phyloP scores from a whole-genome alignment of 2,329 filamentous ascomycete genomes.

The Colletotrichum limetticola region DNA sequence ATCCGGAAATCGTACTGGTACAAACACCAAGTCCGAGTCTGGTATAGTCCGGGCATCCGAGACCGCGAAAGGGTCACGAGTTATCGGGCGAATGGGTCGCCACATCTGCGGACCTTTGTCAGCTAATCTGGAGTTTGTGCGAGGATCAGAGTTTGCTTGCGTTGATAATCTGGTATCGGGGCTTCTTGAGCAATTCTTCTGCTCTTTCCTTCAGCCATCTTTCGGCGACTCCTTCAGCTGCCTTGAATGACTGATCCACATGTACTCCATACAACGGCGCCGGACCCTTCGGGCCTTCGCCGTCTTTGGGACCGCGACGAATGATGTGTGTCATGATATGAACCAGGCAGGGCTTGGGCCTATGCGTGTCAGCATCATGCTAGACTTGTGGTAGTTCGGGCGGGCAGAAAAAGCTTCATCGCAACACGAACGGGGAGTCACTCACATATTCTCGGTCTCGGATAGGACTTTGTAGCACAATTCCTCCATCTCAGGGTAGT shows the following conservation, averaged over 20 bases:
- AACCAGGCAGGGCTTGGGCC: slow-evolving; percentile 23
- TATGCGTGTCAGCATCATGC: background rate
- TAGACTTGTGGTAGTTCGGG: too few relatives aligned
- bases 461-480: slow-evolving; percentile 33
- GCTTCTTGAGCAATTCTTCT: slow-evolving; percentile 46
- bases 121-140: slow-evolving; percentile 63
- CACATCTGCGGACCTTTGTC: slow-evolving; percentile 48
- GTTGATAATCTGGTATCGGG: slow-evolving; percentile 65
- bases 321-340: slow-evolving; percentile 34
- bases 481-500: slow-evolving; percentile 36
- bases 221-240: slow-evolving; percentile 42
- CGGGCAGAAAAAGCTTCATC: background rate
- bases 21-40: slow-evolving; percentile 61
- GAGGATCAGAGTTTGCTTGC: slow-evolving; percentile 60
- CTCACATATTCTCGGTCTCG: slow-evolving; percentile 24
- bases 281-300: slow-evolving; percentile 18
- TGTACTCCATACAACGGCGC: slow-evolving; percentile 50
- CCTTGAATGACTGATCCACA: slow-evolving; percentile 66
- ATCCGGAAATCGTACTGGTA: slow-evolving; percentile 27
- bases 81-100: slow-evolving; percentile 49
- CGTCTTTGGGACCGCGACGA: slow-evolving; percentile 24
- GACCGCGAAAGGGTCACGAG: slow-evolving; percentile 62
- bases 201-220: slow-evolving; percentile 26
- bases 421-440: background rate
- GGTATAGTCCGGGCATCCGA: slow-evolving; percentile 61